Base-by-base conservation (phyloP, 139 green algal species). In the Zygnema circumcarinatum region DNA sequence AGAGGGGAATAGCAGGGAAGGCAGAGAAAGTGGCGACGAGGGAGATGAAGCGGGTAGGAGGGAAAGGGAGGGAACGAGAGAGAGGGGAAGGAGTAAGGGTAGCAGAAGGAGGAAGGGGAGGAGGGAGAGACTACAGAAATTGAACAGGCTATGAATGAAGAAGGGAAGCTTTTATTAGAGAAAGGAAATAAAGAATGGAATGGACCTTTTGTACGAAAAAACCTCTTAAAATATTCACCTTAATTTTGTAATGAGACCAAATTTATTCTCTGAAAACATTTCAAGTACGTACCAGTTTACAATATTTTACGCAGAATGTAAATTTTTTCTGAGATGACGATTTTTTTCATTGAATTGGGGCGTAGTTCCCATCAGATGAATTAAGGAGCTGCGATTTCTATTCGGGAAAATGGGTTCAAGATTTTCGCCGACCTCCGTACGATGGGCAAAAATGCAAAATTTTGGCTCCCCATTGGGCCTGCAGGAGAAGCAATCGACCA, bases 391-490 rank as follows among this genome's bases (percentile, higher is more conserved):
- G 81, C 67, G 56, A 87, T 32, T 41, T 87, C 2, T 87, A 79
- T 74, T 21, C 22, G 22, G 81, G 81, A 35, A 31, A 36, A 35
- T 87, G 81, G 81, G 81, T 87, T 42, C 56, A 1, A 1, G 69
- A 83, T n/a, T 35, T 7, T 42, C 36, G 38, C 11, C 0, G 31
- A 32, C 62, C 81, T 35, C 33, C 47, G 1, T 87, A 87, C 81
- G 29, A 16, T 33, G 81, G 81, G 22, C 16, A 68, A 35, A 56
- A 36, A 21, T 87, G 81, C 81, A 56, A 3, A 52, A 54, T 36
- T 42, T 40, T 87, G 2, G 32, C 81, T 7, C 11, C 35, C 67
- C 54, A 81, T 47, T 87, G 72, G 72, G 67, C 81, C 32, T 87
- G 81, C 67, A 41, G 80, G 1, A 32, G 33, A 32, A 87, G 35